phyloP scores from a whole-genome alignment of 257 asterid genomes.

The Solanum etuberosum region DNA sequence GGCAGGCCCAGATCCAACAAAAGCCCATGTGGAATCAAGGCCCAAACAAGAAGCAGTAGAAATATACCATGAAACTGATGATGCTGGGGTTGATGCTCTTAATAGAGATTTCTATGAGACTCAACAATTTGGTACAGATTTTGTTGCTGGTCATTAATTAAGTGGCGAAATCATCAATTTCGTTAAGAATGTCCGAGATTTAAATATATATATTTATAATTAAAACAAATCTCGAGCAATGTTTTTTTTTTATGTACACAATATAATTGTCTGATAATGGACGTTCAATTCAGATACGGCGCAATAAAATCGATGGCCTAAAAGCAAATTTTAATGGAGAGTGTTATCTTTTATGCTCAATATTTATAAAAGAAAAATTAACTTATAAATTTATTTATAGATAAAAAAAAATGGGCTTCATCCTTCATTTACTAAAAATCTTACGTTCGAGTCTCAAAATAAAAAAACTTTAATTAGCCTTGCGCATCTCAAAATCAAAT shows the following conservation, averaged over 20 bases:
- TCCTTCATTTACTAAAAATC: neutral
- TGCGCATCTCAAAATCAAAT: too few relatives aligned
- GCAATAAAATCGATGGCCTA: rapidly evolving
- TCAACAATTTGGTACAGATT: neutral
- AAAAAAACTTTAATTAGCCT: too few relatives aligned
- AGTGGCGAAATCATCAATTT: neutral
- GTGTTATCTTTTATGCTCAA: neutral
- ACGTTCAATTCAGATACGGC: neutral
- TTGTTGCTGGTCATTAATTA: neutral
- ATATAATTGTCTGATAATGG: neutral
- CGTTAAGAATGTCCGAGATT: neutral
- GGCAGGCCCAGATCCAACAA: neutral
- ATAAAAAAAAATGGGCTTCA: neutral
- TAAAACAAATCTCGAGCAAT: neutral
- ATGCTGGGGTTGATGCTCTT: neutral
- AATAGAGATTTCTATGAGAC: neutral
- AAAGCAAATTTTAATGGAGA: neutral
- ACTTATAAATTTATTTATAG: neutral
- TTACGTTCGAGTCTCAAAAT: too few relatives aligned
- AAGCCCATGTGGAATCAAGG: neutral
- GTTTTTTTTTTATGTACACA: neutral
- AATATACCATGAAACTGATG: neutral
- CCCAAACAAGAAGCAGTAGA: neutral
- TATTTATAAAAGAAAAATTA: neutral
- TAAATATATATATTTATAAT: neutral